These are phyloP conservation scores for Backusella tarrabulga DNA, from an alignment of 192 early-diverging fungal species.

Conservation along the genomic window DNA sequence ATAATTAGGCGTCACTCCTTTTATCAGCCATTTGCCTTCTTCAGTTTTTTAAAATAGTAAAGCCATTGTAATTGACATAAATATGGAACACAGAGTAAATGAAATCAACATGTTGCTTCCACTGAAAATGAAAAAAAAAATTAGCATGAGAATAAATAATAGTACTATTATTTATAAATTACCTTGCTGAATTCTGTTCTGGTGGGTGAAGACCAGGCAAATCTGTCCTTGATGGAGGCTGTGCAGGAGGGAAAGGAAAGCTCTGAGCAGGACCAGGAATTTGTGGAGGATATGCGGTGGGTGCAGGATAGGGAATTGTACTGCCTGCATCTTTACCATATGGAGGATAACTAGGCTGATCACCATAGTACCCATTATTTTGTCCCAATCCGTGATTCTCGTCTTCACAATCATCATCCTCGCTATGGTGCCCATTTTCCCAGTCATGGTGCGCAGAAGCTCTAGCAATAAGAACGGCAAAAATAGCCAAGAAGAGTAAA, in stretches of 20 bases:
- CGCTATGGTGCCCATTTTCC: neutral
- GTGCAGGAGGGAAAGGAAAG: neutral
- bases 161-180: neutral
- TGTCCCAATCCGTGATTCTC: neutral
- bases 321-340: neutral
- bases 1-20: neutral
- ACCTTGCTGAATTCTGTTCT: neutral
- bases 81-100: neutral
- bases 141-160: neutral
- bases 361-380: neutral
- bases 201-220: neutral
- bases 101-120: neutral
- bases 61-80: neutral
- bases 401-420: neutral
- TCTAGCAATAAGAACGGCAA: neutral
- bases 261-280: neutral
- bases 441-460: neutral
- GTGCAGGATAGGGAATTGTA: neutral
- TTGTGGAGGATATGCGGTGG: neutral
- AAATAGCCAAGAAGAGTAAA: neutral
- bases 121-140: neutral
- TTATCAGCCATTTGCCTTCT: neutral
- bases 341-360: neutral
- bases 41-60: neutral
- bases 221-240: neutral